Base-by-base conservation (phyloP, 805 yeast genomes). In the Candida stauntonica region DNA sequence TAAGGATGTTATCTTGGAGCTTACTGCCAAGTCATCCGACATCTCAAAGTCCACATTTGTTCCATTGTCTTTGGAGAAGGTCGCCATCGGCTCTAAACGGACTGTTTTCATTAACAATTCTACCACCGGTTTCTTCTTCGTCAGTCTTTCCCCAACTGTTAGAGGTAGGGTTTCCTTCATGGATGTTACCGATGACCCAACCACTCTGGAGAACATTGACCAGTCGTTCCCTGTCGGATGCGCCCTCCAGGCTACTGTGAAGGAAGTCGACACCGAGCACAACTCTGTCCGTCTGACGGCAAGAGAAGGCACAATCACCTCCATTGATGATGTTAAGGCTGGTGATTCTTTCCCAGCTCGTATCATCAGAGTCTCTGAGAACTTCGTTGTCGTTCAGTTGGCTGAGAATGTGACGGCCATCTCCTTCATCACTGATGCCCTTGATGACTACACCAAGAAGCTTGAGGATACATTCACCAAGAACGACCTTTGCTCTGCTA, bases 391-490 rank as follows among this genome's bases (percentile, higher is more conserved):
- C 48, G 81, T 86, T 30, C 84, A 82, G 44, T 61, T 87, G 31
- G 84, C 87, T n/a, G 69, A 70, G 24, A 70, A 67, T 32, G 67
- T 81, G 8, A 69, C 72, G 24, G 89, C 83, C 3, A 68, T 80
- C 38, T 72, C 93, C 3, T 78, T 72, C 54, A 73, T 82, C 36
- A 79, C 93, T 3, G 96, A 87, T 58, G 87, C 94, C 5, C 65
- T 84, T 48, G 75, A 80, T 53, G 82, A 82, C 55, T 86, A 75
- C 57, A 67, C 77, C 26, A 62, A 70, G 28, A 67, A 72, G 33
- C 60, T 83, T 34, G 69, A 68, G 24, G 73, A 68, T 12, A 67
- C 66, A 5, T 81, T 63, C 55, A 56, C 67, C 4, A 61, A 64
- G 5, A 78, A 79, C 46, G 76, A 74, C 44, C 68, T 75, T 29